A percentile compares a stretch with the other conserved stretches of the same genome.
phyloP scores from a whole-genome alignment of 352 stramenopile species.

The Phytophthora multivora region DNA sequence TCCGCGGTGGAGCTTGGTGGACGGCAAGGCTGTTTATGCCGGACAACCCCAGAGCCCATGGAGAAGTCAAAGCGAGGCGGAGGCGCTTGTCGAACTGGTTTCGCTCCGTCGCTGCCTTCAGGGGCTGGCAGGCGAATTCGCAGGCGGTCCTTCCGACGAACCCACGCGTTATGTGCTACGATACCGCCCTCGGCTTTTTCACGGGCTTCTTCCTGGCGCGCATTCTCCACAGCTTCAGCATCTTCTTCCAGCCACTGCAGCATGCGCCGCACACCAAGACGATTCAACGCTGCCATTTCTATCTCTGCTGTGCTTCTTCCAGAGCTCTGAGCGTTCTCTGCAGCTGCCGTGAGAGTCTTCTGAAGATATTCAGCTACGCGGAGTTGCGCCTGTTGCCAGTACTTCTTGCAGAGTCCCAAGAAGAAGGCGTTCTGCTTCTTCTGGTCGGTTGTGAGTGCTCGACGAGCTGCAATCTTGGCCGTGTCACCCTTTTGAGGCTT shows the following conservation, averaged over 20 bases:
- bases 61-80: conserved; percentile 80
- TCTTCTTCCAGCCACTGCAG: conserved; percentile 81
- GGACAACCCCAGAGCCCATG: conserved; percentile 56
- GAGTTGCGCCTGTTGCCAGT: conserved; percentile 75
- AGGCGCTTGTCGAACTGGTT: conserved; percentile 12
- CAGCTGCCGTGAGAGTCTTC: conserved; percentile 47
- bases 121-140: conserved; percentile 67
- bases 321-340: conserved; percentile 9
- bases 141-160: conserved; percentile 80
- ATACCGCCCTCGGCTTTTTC: conserved; percentile 76
- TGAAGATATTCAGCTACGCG: conserved; percentile 79
- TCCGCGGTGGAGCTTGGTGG: conserved; percentile 76
- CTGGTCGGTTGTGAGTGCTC: conserved; percentile 67
- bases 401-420: conserved; percentile 69
- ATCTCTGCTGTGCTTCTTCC: conserved; percentile 39
- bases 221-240: conserved; percentile 64
- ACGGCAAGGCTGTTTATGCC: conserved; percentile 50
- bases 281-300: conserved; percentile 65
- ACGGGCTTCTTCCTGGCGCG: conserved; percentile 69
- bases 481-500: conserved; percentile 87
- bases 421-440: conserved; percentile 85
- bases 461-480: conserved; percentile 79
- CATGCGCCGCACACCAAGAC: conserved; percentile 72
- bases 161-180: conserved; percentile 78
- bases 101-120: conserved; percentile 5